Base-by-base conservation (phyloP, 768 basidiomycete species). In the Xerocomellus dryophilus region DNA sequence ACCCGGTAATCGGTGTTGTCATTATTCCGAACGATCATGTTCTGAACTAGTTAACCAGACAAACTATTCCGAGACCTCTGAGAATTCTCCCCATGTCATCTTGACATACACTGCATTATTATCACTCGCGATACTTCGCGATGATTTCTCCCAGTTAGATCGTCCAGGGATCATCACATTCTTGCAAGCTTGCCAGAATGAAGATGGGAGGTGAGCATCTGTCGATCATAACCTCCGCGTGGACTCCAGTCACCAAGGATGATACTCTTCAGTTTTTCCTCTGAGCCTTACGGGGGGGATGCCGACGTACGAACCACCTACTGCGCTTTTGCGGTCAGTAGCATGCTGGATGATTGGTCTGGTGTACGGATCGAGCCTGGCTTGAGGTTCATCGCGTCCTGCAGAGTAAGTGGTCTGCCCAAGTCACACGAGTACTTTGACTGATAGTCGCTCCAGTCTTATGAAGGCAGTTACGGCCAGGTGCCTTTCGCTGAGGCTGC, bases 41-140 rank as follows among this genome's bases (percentile, higher is more conserved):
- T 55, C 53, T 61, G 50, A n/a, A 60, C 36, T 42, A 38, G 31
- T 51, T 31, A 45, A 64, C 51, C 58, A 74, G 73, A 64, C 59
- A 20, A 56, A 62, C 27, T 76, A 80, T 60, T 69, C 74, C 10
- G 76, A 79, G 54, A 25, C n/a, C 18, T 68, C 67, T 34, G 82
- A 84, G 64, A 81, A 88, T 58, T 78, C 81, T 17, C 89, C 91
- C 1, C 88, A 98, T 68, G 74, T 98, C 15, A 92, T 97, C 50
- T 90, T 93, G 81, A 94, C 95, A 8, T 99, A 98, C 64, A 92
- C 93, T 1, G 92, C 94, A 0, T 67, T 99, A 11, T 73, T 97
- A 5, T 80, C 83, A 0, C 84, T 99, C 11, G 83, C 88, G 0
- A 86, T 97, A 57, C 78, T 99, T 23, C 80, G 89, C n/a, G 96